phyloP scores from a whole-genome alignment of 2,329 filamentous ascomycete species.

The Dactylellina parvicollis region DNA sequence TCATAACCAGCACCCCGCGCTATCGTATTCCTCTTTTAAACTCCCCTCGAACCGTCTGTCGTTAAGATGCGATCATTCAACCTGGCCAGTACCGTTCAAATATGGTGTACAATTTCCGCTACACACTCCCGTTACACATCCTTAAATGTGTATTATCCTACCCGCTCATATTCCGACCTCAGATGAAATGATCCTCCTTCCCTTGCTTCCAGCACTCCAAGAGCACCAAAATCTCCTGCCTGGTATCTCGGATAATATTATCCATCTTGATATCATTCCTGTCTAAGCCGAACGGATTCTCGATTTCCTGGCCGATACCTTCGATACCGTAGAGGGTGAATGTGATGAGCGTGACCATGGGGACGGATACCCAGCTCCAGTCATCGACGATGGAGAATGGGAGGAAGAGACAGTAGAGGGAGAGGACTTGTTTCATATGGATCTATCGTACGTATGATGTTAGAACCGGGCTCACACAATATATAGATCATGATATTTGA shows the following conservation, averaged over 20 bases:
- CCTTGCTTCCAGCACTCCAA: constrained; percentile 67
- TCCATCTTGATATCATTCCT: constrained; percentile 75
- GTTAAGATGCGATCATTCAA: too few relatives aligned
- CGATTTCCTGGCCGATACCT: constrained; percentile 70
- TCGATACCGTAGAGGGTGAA: constrained; percentile 69
- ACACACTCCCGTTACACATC: neutral
- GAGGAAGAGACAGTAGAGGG: constrained; percentile 70
- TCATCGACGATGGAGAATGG: constrained; percentile 72
- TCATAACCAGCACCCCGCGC: too few relatives aligned
- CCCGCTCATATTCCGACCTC: neutral
- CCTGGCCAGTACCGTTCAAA: too few relatives aligned
- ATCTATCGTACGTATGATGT: constrained; percentile 62
- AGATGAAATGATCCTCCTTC: constrained; percentile 56
- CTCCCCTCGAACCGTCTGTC: too few relatives aligned
- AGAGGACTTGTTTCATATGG: constrained; percentile 72
- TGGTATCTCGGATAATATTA: constrained; percentile 70
- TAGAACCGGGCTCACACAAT: neutral
- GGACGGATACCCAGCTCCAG: constrained; percentile 71
- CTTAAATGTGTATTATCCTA: neutral
- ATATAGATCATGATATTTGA: neutral
- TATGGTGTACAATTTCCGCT: too few relatives aligned
- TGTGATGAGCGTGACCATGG: constrained; percentile 69
- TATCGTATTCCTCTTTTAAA: too few relatives aligned
- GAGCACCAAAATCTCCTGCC: constrained; percentile 68
- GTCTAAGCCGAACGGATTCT: constrained; percentile 74